Evolutionary conservation across 352 stramenopile species (phyloP), one percentile per base, ranked within the genome.

Genomic region (Phytophthora vignae): DNA sequence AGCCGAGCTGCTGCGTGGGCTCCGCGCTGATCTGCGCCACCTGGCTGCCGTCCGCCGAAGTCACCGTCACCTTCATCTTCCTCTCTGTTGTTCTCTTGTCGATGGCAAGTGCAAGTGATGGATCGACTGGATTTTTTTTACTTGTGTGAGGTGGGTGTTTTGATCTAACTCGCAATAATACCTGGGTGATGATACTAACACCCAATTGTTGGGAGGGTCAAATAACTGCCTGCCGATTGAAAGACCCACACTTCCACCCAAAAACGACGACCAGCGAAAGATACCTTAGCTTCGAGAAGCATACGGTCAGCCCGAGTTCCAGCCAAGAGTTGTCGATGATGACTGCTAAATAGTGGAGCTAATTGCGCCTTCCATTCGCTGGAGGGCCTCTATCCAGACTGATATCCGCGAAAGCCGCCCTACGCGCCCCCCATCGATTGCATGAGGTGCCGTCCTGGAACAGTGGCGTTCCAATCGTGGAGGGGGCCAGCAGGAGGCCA

Each of bases 1-100:
- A 82, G 46, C 57, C 69, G 29, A 88, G 62, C 19, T 71, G 76
- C 46, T 93, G 83, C 40, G 87, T 75, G 29, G 79, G 69, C 27
- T 92, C 84, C 2, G 84, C 78, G 19, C 38, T 73, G 55, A 93
- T 46, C 62, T 93, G 85, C 10, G 65, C 74, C 50, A 92, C 83
- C 57, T 77, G 67, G 25, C 83, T 83, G 60, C 85, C 83, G 49
- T 93, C 82, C 38, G 83, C 71, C 10, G 87, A 92, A 57, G 84
- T 92, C 55, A 94, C 61, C 15, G 80, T 89, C 64, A 94, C 75
- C 55, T 91, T 74, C 84, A 91, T 92, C 27, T 52, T 67, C 53
- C 60, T 55, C 36, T 21, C 46, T 27, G n/a, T 40, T n/a, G 15
- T 57, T 57, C n/a, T 54, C 46, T 69, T 60, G 10, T 42, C 10